Percentiles rank a stretch among this genome's conserved stretches.
phyloP scores from a whole-genome alignment of 805 yeast genomes.

The Ogataea trehalophila region DNA sequence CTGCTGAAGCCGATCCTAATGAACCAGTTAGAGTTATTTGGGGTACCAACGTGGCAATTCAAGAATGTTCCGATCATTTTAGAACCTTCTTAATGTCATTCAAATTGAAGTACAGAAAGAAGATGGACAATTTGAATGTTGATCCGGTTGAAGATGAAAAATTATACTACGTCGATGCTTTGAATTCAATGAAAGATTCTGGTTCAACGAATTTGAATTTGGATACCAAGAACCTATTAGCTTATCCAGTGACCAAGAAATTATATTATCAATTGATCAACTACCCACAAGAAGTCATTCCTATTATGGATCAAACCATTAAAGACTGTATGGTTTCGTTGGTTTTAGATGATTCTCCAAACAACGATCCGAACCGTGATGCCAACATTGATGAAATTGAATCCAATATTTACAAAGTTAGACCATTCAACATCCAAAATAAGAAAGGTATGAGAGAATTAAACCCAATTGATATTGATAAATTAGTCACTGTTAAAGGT shows the following conservation, averaged over 20 bases:
- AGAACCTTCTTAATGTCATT: conserved; percentile 80
- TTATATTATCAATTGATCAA: conserved; percentile 81
- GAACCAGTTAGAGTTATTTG: conserved; percentile 91
- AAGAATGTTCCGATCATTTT: conserved; percentile 76
- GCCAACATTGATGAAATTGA: conserved; percentile 61
- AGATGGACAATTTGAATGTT: conserved; percentile 36
- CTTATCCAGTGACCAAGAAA: conserved; percentile 71
- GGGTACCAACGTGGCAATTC: conserved; percentile 97
- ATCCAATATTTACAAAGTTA: conserved; percentile 74
- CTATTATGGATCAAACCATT: conserved; percentile 95
- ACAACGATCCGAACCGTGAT: conserved; percentile 32
- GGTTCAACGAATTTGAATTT: conserved; percentile 81
- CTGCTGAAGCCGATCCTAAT: conserved; percentile 36
- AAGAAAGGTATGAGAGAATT: conserved; percentile 83
- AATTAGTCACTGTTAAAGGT: conserved; percentile 86
- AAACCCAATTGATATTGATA: conserved; percentile 92
- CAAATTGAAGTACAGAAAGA: conserved; percentile 67
- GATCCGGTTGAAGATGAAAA: conserved; percentile 59
- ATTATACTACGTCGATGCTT: conserved; percentile 64
- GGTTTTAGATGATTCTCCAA: conserved; percentile 46
- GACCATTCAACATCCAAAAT: conserved; percentile 80
- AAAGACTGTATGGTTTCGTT: conserved; percentile 83
- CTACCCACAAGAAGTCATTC: conserved; percentile 95
- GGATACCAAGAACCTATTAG: conserved; percentile 74
- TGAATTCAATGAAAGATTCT: conserved; percentile 68